These are phyloP conservation scores for Coprinellus micaceus DNA, from an alignment of 768 basidiomycete species.

Conservation along the genomic window DNA sequence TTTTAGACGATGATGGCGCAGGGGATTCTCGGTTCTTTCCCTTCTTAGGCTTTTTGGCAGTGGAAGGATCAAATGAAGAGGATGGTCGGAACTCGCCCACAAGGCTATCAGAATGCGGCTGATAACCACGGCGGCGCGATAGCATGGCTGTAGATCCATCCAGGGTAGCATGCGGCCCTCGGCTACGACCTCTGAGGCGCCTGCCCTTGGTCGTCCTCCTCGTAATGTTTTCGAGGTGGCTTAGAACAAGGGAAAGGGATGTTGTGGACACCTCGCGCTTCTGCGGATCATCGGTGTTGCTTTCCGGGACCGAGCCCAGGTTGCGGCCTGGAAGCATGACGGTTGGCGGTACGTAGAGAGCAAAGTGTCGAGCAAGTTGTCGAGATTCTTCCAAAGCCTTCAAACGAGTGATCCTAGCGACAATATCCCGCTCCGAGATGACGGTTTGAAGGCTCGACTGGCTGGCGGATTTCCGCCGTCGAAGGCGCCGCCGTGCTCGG, in stretches of 20 bases:
- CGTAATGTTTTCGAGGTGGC: conserved; percentile 45
- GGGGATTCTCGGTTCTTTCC: conserved; percentile 41
- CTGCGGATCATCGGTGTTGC: conserved; percentile 1
- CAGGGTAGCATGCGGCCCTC: background rate
- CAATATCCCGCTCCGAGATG: conserved; percentile 56
- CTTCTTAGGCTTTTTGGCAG: conserved; percentile 31
- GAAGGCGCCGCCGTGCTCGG: conserved; percentile 43
- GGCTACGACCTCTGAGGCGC: conserved; percentile 23
- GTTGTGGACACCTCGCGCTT: conserved; percentile 36
- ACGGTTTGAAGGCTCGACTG: conserved; percentile 47
- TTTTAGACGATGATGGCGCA: background rate
- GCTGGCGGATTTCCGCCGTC: conserved; percentile 26
- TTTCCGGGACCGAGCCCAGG: background rate
- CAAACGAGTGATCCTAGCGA: conserved; percentile 54
- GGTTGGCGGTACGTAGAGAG: conserved; percentile 56
- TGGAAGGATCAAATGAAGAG: conserved; percentile 11
- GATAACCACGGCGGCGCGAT: background rate
- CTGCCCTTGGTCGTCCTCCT: conserved; percentile 36
- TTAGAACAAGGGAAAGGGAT: conserved; percentile 46
- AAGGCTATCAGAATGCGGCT: background rate
- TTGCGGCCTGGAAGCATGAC: conserved; percentile 13
- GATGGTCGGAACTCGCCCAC: background rate
- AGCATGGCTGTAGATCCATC: conserved; percentile 2
- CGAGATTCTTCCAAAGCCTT: conserved; percentile 61
- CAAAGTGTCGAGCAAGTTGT: conserved; percentile 59